Base-by-base conservation (phyloP, 2,329 filamentous ascomycete species). In the Exophiala xenobiotica region DNA sequence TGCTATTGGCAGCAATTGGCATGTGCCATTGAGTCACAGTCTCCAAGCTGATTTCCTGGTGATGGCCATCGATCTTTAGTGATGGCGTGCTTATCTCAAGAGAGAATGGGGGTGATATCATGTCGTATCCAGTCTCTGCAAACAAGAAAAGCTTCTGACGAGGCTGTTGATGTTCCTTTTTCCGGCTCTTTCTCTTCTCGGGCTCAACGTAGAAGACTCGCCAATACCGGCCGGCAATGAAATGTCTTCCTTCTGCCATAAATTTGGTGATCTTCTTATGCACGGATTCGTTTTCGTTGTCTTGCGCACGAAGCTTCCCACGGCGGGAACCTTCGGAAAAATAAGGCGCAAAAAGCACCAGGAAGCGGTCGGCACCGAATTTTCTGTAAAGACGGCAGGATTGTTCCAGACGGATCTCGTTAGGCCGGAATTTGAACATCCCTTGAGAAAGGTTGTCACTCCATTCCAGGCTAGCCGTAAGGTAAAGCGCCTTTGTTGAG, bases 1-100 rank as follows among this genome's bases (percentile, higher is more conserved):
- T 35, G 3, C 47, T 42, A 54, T 77, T 76, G 2, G 60, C 45
- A 2, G 61, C 46, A 1, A 58, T 43, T 1, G 68, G 67, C 54
- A 76, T 71, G 49, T 76, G 73, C 74, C 74, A 77, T 20, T 75
- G 61, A 3, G 75, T 51, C n/a, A 77, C 55, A 1, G 68, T 61
- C 7, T 67, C 61, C 1, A 74, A 44, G 1, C 51, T 65, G 65
- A 75, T 74, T 5, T 35, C 41, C 57, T 14, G 50, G 61, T 62
- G 33, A 14, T 31, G 48, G 16, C 29, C 26, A 24, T 39, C 9
- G 12, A 18, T 19, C 27, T 46, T 38, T 4, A 41, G 27, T 23
- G 20, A 40, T 11, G 24, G 11, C 19, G 14, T 7, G 20, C 23
- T 19, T 5, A 37, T 11, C n/a, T 46, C 20, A 6, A 19, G 4